Evolutionary conservation across 2,329 filamentous ascomycete species (phyloP), one percentile per base, ranked within the genome.

Genomic region (Pestalotiopsis fici): DNA sequence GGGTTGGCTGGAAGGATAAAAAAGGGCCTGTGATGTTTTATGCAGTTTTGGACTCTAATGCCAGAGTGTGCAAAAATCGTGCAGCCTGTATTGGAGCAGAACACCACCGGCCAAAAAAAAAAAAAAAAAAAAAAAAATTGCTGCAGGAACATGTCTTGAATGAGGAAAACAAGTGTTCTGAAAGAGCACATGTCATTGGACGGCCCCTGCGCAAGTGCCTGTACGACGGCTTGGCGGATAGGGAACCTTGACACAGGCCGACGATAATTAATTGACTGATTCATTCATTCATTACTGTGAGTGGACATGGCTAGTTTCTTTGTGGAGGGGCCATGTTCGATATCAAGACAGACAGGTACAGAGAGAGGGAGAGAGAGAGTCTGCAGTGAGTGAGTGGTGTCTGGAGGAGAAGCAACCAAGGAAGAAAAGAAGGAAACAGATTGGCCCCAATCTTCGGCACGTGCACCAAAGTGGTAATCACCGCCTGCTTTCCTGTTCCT

Each of bases 1-100:
- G 43, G 43, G n/a, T 50, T 50, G 43, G n/a, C 57, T 59, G 28
- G 25, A 25, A 31, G 12, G 25, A 31, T n/a, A 59, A 59, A 59
- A 11, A 27, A 18, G 57, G 37, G 27, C 31, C 31, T 35, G 31
- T 59, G 27, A 12, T 31, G 25, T 23, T 59, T 59, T 59, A 59
- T 59, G 57, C 57, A 59, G 57, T 59, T 59, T 23, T 59, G 57
- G 57, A 59, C 57, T 59, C 28, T 59, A 59, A 31, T 59, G 55
- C 55, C 27, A 25, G n/a, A n/a, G 23, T 21, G 5, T 59, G 27
- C 28, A 18, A 13, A n/a, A 35, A 35, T 35, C 31, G 13, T 65
- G 50, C 13, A 23, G 27, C 25, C 35, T 63, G 60, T 37, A 63
- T 35, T n/a, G n/a, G n/a, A n/a, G n/a, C n/a, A n/a, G n/a, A n/a